A percentile compares a stretch with the other conserved stretches of the same genome.
Evolutionary conservation across 192 early-diverging fungal genomes (phyloP).

Genomic region (Tieghemiomyces parasiticus): DNA sequence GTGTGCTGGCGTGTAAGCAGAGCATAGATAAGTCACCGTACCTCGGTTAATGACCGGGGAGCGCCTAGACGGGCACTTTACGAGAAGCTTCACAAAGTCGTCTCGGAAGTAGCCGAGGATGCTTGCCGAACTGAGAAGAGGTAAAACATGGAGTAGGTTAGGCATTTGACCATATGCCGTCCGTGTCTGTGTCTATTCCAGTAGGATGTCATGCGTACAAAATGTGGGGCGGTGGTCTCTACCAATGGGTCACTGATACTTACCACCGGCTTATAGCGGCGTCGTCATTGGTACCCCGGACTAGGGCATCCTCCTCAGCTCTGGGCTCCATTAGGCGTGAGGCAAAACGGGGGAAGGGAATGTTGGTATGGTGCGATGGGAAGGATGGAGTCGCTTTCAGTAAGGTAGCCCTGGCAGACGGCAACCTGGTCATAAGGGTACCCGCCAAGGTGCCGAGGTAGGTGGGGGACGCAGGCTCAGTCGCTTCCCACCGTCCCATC

Average conservation of each 20-base stretch:
- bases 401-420: too few species aligned
- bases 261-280: constrained; percentile 73
- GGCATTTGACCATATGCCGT: neutral
- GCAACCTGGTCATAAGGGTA: too few species aligned
- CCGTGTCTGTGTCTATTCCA: neutral
- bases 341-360: neutral
- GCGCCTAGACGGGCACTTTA: constrained; percentile 49
- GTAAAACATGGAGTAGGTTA: neutral
- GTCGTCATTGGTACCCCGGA: constrained; percentile 84
- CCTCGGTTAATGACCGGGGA: constrained; percentile 92
- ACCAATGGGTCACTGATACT: constrained; percentile 6
- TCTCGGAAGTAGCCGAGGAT: constrained; percentile 69
- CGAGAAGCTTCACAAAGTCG: constrained; percentile 67
- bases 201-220: neutral
- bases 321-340: neutral
- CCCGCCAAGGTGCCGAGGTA: too few species aligned
- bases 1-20: neutral
- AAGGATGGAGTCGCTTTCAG: too few species aligned
- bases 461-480: too few species aligned
- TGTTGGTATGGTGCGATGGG: too few species aligned
- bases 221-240: neutral
- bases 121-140: constrained; percentile 53
- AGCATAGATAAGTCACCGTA: constrained; percentile 5
- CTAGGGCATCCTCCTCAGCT: constrained; percentile 46
- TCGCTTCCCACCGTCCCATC: too few species aligned